Conservation (phyloP, 805 yeast species). For the Komagataella mondaviorum region DNA sequence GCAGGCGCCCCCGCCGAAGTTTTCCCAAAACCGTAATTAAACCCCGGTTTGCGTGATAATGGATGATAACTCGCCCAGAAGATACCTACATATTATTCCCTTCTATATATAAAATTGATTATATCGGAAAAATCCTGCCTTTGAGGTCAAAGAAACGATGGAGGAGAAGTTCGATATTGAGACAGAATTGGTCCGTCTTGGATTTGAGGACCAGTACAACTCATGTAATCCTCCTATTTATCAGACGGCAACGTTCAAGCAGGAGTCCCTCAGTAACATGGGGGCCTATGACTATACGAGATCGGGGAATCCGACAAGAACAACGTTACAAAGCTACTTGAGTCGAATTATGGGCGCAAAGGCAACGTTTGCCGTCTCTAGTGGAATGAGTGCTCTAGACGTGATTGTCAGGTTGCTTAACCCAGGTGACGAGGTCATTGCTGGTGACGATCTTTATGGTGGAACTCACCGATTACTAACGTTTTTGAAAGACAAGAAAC, state of each 20-base stretch:
- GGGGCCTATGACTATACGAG: constrained; percentile 82
- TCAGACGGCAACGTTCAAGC: constrained; percentile 92
- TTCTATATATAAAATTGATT: neutral
- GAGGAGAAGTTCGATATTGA: constrained; percentile 21
- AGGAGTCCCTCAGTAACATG: constrained; percentile 54
- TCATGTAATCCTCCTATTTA: constrained; percentile 83
- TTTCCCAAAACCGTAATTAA: neutral
- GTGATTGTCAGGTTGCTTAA: constrained; percentile 60
- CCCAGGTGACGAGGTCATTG: constrained; percentile 85
- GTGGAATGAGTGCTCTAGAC: constrained; percentile 91
- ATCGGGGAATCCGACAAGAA: constrained; percentile 89
- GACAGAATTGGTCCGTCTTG: constrained; percentile 55
- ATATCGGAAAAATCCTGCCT: neutral
- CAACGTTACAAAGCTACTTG: constrained; percentile 64
- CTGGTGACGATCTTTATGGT: constrained; percentile 92
- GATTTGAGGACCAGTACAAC: constrained; percentile 55
- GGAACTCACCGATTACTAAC: constrained; percentile 83
- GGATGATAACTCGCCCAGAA: neutral
- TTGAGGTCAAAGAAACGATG: neutral
- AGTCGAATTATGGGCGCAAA: constrained; percentile 70
- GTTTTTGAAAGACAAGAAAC: constrained; percentile 49
- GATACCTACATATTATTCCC: neutral
- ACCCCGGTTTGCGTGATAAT: neutral
- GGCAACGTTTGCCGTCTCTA: constrained; percentile 67
- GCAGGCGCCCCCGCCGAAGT: neutral